These are phyloP conservation scores for Chalciporus chontae DNA, from an alignment of 768 basidiomycete species.

Conservation along the genomic window DNA sequence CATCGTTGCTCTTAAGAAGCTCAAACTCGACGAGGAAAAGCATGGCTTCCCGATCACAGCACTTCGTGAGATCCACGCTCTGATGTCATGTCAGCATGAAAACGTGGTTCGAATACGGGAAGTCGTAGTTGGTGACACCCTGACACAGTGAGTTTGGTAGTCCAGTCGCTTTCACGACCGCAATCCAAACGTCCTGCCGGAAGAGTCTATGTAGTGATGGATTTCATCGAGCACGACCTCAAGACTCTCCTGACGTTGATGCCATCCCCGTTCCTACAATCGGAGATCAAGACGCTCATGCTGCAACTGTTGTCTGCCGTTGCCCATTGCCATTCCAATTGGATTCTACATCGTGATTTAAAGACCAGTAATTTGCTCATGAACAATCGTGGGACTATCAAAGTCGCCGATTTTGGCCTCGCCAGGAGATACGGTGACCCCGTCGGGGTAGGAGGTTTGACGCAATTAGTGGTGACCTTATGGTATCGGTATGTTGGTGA, in stretches of 20 bases:
- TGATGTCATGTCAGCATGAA: constrained; percentile 92
- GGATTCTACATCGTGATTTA: constrained; percentile 96
- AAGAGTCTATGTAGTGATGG: constrained; percentile 99
- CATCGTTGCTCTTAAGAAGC: constrained; percentile 94
- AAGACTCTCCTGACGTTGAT: constrained; percentile 92
- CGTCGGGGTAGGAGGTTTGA: constrained; percentile 93
- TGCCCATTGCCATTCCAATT: constrained; percentile 89
- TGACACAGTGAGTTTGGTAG: constrained; percentile 85
- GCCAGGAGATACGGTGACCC: constrained; percentile 96
- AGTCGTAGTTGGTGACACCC: constrained; percentile 95
- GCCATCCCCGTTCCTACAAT: constrained; percentile 95
- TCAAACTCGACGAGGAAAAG: constrained; percentile 98
- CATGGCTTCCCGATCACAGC: constrained; percentile 98
- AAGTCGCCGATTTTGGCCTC: constrained; percentile 97
- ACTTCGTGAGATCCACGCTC: constrained; percentile 90
- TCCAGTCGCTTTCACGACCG: constrained; percentile 3
- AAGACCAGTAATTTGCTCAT: constrained; percentile 98
- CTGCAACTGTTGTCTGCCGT: constrained; percentile 91
- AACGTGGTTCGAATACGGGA: constrained; percentile 97
- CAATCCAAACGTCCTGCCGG: constrained; percentile 11
- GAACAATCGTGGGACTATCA: constrained; percentile 99
- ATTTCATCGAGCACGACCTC: constrained; percentile 99
- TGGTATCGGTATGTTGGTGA: constrained; percentile 84
- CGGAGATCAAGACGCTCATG: constrained; percentile 97
- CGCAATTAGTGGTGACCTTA: constrained; percentile 94